Evolutionary conservation across 2,329 filamentous ascomycete species (phyloP), one percentile per base, ranked within the genome.

Genomic region (Aspergillus aculeatus): DNA sequence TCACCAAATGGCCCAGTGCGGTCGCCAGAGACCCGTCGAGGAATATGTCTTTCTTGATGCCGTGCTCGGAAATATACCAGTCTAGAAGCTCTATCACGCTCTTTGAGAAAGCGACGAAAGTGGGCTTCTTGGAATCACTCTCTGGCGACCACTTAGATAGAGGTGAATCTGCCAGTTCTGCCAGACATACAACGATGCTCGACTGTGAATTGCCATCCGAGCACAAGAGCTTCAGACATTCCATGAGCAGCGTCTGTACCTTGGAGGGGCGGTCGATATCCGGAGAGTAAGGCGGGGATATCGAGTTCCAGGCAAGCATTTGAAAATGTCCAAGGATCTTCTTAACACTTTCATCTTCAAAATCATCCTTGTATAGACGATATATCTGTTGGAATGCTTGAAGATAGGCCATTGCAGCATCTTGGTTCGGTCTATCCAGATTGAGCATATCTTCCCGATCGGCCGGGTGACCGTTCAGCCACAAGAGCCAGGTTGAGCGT

Each of bases 31-130:
- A 86, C 1, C 86, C 86, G 49, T 86, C 87, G 1, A 78, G 79
- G 69, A 93, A 92, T 0, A 96, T 85, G 38, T 89, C 86, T n/a
- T 79, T 70, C 24, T 90, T 86, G 55, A 78, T 76, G 1, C 75
- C 76, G 55, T 76, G 68, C 1, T 76, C 74, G 6, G 67, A 60
- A 50, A 78, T 66, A 58, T 78, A 78, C 75, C 75, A 78, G 51
- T 69, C 71, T 23, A 96, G 75, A 50, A 92, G 84, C 2, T 82
- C 79, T 83, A 96, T 95, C 60, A 89, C 87, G 21, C 86, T 85
- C 73, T 95, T 96, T 1, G 93, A 92, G 70, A 98, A 85, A 35
- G 95, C 94, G 57, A 99, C 87, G 71, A 92, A 98, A 0, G 92
- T 96, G 6, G 91, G 89, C 58, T 86, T 86, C 54, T 78, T 74